Evolutionary conservation across 352 stramenopile species (phyloP).

Genomic region (Phytophthora citrophthora): DNA sequence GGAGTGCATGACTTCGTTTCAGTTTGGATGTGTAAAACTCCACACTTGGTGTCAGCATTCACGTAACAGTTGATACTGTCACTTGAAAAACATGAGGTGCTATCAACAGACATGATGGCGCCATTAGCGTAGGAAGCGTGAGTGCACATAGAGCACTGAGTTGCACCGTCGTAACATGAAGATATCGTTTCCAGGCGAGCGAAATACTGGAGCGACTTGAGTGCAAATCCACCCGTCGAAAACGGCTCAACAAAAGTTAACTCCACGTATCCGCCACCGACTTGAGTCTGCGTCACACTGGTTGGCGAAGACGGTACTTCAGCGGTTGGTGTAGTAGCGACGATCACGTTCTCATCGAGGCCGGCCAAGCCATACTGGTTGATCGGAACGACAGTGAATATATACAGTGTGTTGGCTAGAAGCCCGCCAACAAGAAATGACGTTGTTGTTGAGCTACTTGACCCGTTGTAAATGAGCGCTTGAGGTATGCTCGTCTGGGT

Average conservation of each 20-base stretch:
- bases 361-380: constrained; percentile 53
- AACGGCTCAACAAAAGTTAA: constrained; percentile 26
- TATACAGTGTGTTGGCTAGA: constrained; percentile 36
- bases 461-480: constrained; percentile 36
- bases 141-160: constrained; percentile 35
- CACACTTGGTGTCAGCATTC: constrained; percentile 25
- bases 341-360: constrained; percentile 15
- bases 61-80: constrained; percentile 26
- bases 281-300: constrained; percentile 10
- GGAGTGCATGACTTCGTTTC: constrained; percentile 20
- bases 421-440: constrained; percentile 26
- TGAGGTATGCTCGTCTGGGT: not conserved
- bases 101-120: not conserved
- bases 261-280: constrained; percentile 39
- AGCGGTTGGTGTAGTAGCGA: constrained; percentile 20
- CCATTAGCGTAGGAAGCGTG: constrained; percentile 8
- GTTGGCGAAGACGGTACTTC: constrained; percentile 29
- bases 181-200: constrained; percentile 27
- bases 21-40: constrained; percentile 8
- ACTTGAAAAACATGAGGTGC: constrained; percentile 5
- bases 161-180: constrained; percentile 27
- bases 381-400: constrained; percentile 42
- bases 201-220: constrained; percentile 27
- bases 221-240: constrained; percentile 40
- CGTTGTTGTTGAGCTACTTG: constrained; percentile 9